These are phyloP conservation scores for Neofusicoccum parvum DNA, from an alignment of 2,329 filamentous ascomycete species.

Conservation along the genomic window DNA sequence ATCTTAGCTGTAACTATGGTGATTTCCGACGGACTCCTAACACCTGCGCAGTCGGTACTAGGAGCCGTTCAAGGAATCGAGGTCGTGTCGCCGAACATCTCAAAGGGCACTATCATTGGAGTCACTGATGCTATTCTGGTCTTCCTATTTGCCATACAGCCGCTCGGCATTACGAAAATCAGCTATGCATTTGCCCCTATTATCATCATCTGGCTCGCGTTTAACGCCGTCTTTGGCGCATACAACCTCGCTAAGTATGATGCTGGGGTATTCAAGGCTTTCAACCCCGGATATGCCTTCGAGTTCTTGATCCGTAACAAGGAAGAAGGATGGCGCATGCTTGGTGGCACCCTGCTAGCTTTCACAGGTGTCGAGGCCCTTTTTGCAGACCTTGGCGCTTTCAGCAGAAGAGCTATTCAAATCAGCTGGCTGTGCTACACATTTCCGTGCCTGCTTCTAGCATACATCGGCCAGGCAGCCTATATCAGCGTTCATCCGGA, in stretches of 20 bases:
- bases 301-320: slow-evolving; percentile 62
- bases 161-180: slow-evolving; percentile 64
- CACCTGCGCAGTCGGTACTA: slow-evolving; percentile 69
- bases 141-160: slow-evolving; percentile 65
- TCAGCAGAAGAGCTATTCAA: slow-evolving; percentile 64
- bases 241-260: slow-evolving; percentile 57
- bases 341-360: slow-evolving; percentile 70
- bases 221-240: slow-evolving; percentile 65
- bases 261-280: slow-evolving; percentile 53
- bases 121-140: slow-evolving; percentile 66
- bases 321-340: slow-evolving; percentile 62
- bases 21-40: slow-evolving; percentile 67
- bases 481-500: slow-evolving; percentile 64
- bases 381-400: slow-evolving; percentile 79
- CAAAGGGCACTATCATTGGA: slow-evolving; percentile 59
- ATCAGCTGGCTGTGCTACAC: slow-evolving; percentile 70
- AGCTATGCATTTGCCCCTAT: slow-evolving; percentile 66
- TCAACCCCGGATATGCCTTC: slow-evolving; percentile 60
- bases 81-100: slow-evolving; percentile 56
- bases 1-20: slow-evolving; percentile 69
- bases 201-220: slow-evolving; percentile 66
- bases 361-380: slow-evolving; percentile 79
- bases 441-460: slow-evolving; percentile 67
- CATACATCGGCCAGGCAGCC: slow-evolving; percentile 74
- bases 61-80: slow-evolving; percentile 64